phyloP scores from a whole-genome alignment of 2,329 filamentous ascomycete species.

The Stachybotrys chartarum region DNA sequence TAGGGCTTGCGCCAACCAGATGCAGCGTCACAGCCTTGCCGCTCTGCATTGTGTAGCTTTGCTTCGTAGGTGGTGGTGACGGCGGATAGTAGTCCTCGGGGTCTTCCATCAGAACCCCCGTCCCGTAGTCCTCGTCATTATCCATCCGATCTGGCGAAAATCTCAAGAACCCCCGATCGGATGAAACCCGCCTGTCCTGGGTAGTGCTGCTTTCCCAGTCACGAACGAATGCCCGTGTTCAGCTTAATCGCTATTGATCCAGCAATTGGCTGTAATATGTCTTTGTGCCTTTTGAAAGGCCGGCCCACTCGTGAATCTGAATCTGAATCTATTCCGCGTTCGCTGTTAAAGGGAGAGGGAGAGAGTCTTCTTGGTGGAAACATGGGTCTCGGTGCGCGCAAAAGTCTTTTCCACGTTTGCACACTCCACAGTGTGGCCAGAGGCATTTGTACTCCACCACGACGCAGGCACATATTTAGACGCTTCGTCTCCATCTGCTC shows the following conservation, averaged over 20 bases:
- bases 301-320: no score
- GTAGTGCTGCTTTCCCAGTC: no score
- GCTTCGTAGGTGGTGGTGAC: slow-evolving; percentile 66
- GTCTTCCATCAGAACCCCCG: slow-evolving; percentile 63
- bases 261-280: no score
- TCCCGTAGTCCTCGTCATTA: slow-evolving; percentile 27
- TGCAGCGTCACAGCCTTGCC: slow-evolving; percentile 62
- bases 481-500: neutral
- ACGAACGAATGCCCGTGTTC: no score
- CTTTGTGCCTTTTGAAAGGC: no score
- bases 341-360: no score
- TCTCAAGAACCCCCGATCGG: neutral
- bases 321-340: no score
- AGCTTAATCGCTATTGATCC: no score
- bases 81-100: slow-evolving; percentile 75
- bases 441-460: neutral
- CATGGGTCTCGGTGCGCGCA: neutral
- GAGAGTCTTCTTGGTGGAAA: no score
- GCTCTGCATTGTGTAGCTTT: slow-evolving; percentile 61
- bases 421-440: neutral
- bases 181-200: no score
- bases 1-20: slow-evolving; percentile 79
- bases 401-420: neutral
- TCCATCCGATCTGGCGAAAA: slow-evolving; percentile 16
- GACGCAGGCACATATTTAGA: neutral